Evolutionary conservation across 1,284 basidiomycete species (phyloP).

Genomic region (Leccinum glutinopallens): DNA sequence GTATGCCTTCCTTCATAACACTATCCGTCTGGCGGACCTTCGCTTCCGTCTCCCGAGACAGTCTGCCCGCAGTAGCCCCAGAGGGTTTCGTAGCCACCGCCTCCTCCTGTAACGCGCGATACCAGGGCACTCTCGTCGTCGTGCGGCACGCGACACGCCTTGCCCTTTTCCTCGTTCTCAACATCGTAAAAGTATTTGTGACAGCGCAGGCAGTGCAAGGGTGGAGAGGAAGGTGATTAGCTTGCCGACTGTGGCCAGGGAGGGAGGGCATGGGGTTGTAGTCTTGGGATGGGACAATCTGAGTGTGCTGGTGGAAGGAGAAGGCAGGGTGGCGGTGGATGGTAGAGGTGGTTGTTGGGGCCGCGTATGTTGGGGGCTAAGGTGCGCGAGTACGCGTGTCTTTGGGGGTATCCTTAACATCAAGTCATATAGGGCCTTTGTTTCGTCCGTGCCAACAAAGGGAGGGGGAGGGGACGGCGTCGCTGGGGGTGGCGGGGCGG

Average conservation of each 20-base stretch:
- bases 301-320: not conserved
- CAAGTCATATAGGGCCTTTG: conserved; percentile 48
- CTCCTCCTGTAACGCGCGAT: conserved; percentile 38
- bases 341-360: conserved; percentile 21
- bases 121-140: conserved; percentile 59
- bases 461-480: conserved; percentile 30
- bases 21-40: conserved; percentile 81
- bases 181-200: conserved; percentile 63
- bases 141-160: conserved; percentile 53
- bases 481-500: conserved; percentile 21
- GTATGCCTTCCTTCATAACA: conserved; percentile 82
- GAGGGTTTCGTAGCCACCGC: conserved; percentile 50
- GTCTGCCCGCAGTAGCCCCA: conserved; percentile 73
- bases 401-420: conserved; percentile 65
- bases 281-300: conserved; percentile 4
- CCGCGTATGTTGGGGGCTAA: conserved; percentile 32
- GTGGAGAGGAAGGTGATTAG: conserved; percentile 58
- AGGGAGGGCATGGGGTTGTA: conserved; percentile 26
- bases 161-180: conserved; percentile 51
- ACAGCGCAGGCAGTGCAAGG: conserved; percentile 69
- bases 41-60: conserved; percentile 72
- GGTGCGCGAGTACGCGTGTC: conserved; percentile 61
- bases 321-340: conserved; percentile 9
- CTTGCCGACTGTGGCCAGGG: conserved; percentile 39
- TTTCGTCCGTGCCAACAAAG: conserved; percentile 16